phyloP scores from a whole-genome alignment of 768 basidiomycete species.

The Trichaptum fuscoviolaceum region DNA sequence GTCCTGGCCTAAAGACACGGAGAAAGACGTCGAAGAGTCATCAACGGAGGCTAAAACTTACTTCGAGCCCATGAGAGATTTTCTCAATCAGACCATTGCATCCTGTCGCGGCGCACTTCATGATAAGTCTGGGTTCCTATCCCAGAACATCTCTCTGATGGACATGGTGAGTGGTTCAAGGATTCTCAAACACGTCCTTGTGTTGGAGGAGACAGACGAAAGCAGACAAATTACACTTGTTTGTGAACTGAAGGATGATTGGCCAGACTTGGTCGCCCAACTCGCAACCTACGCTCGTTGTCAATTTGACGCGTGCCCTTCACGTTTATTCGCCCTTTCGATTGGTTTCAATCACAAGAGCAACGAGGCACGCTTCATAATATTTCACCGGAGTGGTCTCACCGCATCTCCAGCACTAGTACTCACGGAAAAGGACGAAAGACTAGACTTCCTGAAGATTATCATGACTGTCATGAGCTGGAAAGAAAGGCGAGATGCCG shows the following conservation, averaged over 20 bases:
- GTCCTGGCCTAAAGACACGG: background rate
- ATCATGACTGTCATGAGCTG: background rate
- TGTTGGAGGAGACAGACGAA: background rate
- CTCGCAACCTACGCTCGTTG: background rate
- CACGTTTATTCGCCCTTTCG: background rate
- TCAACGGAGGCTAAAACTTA: too few species aligned
- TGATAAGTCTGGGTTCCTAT: too few species aligned
- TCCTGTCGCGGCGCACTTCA: too few species aligned
- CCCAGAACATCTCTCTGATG: too few species aligned
- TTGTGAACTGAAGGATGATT: background rate
- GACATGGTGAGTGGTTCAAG: too few species aligned
- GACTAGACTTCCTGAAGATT: background rate
- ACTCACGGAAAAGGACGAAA: background rate
- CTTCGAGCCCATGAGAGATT: too few species aligned
- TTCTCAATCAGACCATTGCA: too few species aligned
- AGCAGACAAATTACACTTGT: background rate
- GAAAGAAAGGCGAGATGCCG: background rate
- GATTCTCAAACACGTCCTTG: too few species aligned
- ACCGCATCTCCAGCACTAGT: background rate
- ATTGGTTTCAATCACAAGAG: background rate
- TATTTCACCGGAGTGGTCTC: slow-evolving; percentile 1
- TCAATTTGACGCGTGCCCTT: background rate
- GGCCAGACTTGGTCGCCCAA: background rate
- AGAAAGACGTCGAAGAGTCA: too few species aligned
- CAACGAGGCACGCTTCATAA: background rate